Evolutionary conservation across 2,329 filamentous ascomycete genomes (phyloP).

Genomic region (Alternaria panax): DNA sequence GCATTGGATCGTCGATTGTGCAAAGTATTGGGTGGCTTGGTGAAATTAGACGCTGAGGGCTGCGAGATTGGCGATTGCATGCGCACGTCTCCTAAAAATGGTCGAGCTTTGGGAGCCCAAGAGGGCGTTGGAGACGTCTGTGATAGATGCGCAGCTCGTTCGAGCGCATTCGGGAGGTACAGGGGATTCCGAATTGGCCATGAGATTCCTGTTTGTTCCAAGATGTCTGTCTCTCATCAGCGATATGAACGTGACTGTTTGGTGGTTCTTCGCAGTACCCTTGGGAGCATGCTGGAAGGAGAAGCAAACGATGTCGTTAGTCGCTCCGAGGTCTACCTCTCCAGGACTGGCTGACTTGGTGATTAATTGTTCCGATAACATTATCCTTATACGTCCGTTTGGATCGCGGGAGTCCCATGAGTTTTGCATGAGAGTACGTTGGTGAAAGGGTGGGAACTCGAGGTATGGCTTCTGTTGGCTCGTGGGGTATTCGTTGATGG

Average conservation of each 20-base stretch:
- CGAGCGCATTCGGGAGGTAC: slow-evolving; percentile 26
- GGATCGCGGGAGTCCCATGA: slow-evolving; percentile 77
- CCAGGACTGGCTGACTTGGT: slow-evolving; percentile 28
- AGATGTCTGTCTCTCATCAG: slow-evolving; percentile 63
- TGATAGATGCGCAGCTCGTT: slow-evolving; percentile 3
- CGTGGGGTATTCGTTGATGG: slow-evolving; percentile 56
- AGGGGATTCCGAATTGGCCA: slow-evolving; percentile 69
- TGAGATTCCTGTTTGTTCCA: slow-evolving; percentile 76
- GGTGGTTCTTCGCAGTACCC: slow-evolving; percentile 58
- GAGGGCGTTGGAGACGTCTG: slow-evolving; percentile 3
- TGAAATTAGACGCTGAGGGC: slow-evolving; percentile 12
- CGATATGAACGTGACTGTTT: background rate
- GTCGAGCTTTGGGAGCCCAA: slow-evolving; percentile 5
- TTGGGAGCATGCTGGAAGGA: slow-evolving; percentile 86
- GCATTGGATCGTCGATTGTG: slow-evolving; percentile 25
- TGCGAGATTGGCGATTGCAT: slow-evolving; percentile 22
- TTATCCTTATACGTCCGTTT: slow-evolving; percentile 76
- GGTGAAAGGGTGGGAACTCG: slow-evolving; percentile 75
- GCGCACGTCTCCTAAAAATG: slow-evolving; percentile 5
- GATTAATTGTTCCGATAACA: slow-evolving; percentile 75
- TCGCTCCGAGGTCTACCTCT: slow-evolving; percentile 62
- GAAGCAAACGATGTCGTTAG: slow-evolving; percentile 78
- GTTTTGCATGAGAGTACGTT: slow-evolving; percentile 71
- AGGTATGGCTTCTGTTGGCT: slow-evolving; percentile 62
- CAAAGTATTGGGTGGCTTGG: slow-evolving; percentile 23